phyloP scores from a whole-genome alignment of 305 asterid genomes.

The Solanum chacoense region DNA sequence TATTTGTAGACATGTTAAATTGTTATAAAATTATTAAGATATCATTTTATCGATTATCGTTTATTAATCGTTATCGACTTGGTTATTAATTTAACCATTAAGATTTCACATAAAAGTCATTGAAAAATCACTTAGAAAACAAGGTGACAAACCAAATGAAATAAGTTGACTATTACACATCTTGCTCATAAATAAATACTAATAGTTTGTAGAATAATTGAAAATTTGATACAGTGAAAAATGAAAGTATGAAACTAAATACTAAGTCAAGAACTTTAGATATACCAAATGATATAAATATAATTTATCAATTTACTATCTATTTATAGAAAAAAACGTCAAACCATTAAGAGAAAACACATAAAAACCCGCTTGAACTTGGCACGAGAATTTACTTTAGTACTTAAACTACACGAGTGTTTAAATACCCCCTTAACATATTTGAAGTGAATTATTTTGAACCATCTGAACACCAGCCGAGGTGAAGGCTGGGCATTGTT shows the following conservation, averaged over 20 bases:
- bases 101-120: neutral
- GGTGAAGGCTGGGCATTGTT: too few relatives aligned
- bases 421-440: too few relatives aligned
- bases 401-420: too few relatives aligned
- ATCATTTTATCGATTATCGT: neutral
- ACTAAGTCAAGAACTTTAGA: neutral
- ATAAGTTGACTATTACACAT: neutral
- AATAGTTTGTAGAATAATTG: neutral
- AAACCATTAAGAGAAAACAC: too few relatives aligned
- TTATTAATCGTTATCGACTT: too few relatives aligned
- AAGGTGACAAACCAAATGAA: too few relatives aligned
- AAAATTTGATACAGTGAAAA: neutral
- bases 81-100: neutral
- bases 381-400: too few relatives aligned
- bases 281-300: too few relatives aligned
- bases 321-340: too few relatives aligned
- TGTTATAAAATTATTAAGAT: neutral
- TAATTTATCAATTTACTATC: neutral
- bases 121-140: neutral
- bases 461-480: too few relatives aligned
- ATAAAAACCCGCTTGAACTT: too few relatives aligned
- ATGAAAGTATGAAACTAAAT: neutral
- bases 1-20: neutral
- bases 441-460: too few relatives aligned
- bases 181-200: neutral